Evolutionary conservation across 2,329 filamentous ascomycete species (phyloP).

Genomic region (Penicillium polonicum): DNA sequence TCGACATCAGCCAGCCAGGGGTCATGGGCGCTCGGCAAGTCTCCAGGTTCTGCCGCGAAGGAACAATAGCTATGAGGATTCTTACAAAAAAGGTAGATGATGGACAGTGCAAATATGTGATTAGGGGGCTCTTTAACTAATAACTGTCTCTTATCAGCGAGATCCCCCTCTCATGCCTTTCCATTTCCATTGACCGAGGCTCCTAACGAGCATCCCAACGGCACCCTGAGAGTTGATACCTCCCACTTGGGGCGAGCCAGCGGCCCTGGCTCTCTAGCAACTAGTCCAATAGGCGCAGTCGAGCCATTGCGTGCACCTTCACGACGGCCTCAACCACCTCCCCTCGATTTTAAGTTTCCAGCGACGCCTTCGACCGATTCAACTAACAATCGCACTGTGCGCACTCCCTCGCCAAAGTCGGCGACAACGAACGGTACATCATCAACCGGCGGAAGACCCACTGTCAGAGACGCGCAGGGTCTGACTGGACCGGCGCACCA

Average conservation of each 20-base stretch:
- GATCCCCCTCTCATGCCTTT: slow-evolving; percentile 34
- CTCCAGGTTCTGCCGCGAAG: slow-evolving; percentile 67
- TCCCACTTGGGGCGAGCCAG: slow-evolving; percentile 29
- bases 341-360: slow-evolving; percentile 59
- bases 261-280: slow-evolving; percentile 26
- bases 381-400: slow-evolving; percentile 26
- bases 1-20: slow-evolving; percentile 56
- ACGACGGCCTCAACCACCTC: slow-evolving; percentile 36
- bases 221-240: slow-evolving; percentile 35
- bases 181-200: slow-evolving; percentile 34
- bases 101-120: neutral
- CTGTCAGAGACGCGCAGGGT: slow-evolving; percentile 26
- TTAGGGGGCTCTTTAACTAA: neutral
- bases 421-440: slow-evolving; percentile 25
- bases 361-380: slow-evolving; percentile 39
- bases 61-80: slow-evolving; percentile 42
- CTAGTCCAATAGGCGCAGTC: slow-evolving; percentile 36
- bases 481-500: slow-evolving; percentile 32
- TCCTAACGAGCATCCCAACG: slow-evolving; percentile 28
- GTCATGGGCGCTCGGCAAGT: slow-evolving; percentile 77
- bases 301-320: slow-evolving; percentile 45
- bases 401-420: slow-evolving; percentile 31
- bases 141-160: slow-evolving; percentile 28
- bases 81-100: slow-evolving; percentile 40
- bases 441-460: slow-evolving; percentile 15